Percentiles rank a stretch among this genome's conserved stretches.
Conservation (phyloP, 75 land plant species). For the Selaginella tamariscina region DNA sequence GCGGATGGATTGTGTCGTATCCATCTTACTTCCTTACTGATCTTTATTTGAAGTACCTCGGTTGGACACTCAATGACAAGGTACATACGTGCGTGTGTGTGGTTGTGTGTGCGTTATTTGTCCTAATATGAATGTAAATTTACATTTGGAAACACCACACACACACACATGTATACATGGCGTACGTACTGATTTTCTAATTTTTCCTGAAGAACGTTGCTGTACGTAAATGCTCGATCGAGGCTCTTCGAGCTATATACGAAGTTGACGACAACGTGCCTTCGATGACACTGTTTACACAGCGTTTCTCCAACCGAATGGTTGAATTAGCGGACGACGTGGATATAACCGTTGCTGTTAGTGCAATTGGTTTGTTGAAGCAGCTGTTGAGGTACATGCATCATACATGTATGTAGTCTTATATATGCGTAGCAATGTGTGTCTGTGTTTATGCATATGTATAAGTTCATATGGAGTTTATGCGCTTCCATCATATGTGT, state of each 20-base stretch:
- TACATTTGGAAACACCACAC: too few species aligned
- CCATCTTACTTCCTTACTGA: slow-evolving; percentile 90
- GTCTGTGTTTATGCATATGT: too few species aligned
- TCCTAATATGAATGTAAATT: too few species aligned
- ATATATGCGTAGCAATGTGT: too few species aligned
- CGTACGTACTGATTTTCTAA: not conserved
- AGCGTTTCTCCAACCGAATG: slow-evolving; percentile 90
- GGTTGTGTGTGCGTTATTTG: too few species aligned
- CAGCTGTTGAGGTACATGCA: slow-evolving; percentile 71
- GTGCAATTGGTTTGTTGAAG: slow-evolving; percentile 81
- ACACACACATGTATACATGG: not conserved
- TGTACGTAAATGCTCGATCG: slow-evolving; percentile 76
- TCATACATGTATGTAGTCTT: too few species aligned
- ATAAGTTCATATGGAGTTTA: too few species aligned
- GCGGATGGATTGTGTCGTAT: slow-evolving; percentile 81
- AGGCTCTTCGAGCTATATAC: slow-evolving; percentile 79
- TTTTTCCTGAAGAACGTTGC: slow-evolving; percentile 48
- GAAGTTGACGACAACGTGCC: slow-evolving; percentile 89
- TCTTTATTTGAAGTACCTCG: slow-evolving; percentile 85
- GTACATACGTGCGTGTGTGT: slow-evolving; percentile 30
- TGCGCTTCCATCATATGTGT: too few species aligned
- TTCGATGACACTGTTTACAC: slow-evolving; percentile 77
- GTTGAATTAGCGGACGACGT: slow-evolving; percentile 97
- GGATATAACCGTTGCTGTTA: slow-evolving; percentile 84
- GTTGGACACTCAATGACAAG: slow-evolving; percentile 97